Evolutionary conservation across 805 yeast genomes (phyloP).

Genomic region (Pichia kluyveri): DNA sequence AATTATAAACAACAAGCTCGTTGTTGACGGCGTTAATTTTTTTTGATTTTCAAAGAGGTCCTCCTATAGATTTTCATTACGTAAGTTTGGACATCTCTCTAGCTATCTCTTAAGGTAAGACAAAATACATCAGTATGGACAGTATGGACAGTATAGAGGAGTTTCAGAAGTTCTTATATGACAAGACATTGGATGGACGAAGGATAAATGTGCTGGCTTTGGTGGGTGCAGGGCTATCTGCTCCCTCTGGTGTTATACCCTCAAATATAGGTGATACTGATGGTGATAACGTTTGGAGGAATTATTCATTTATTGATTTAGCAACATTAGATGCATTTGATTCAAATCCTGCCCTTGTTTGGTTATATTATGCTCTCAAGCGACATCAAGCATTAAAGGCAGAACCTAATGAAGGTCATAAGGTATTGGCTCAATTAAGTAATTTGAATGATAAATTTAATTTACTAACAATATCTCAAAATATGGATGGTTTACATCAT

Average conservation of each 20-base stretch:
- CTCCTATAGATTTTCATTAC: too few species aligned
- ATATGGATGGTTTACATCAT: constrained; percentile 66
- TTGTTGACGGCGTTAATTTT: too few species aligned
- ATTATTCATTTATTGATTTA: constrained; percentile 68
- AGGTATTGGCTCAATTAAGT: constrained; percentile 57
- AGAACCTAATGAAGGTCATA: constrained; percentile 66
- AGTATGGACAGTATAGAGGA: constrained; percentile 6
- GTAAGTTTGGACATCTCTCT: too few species aligned
- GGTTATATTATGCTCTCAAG: constrained; percentile 80
- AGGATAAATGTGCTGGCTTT: constrained; percentile 34
- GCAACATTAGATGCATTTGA: constrained; percentile 91
- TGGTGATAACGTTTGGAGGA: constrained; percentile 45
- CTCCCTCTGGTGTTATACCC: neutral
- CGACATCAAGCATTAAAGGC: constrained; percentile 58
- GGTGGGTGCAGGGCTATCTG: constrained; percentile 23
- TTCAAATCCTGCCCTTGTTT: constrained; percentile 74
- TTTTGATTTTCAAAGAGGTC: too few species aligned
- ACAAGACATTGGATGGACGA: neutral
- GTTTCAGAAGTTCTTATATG: constrained; percentile 37
- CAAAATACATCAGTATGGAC: neutral
- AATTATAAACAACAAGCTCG: too few species aligned
- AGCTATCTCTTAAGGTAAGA: too few species aligned
- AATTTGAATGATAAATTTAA: constrained; percentile 23
- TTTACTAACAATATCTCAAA: constrained; percentile 69
- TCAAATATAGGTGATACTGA: neutral